A percentile compares a stretch with the other conserved stretches of the same genome.
Evolutionary conservation across 192 early-diverging fungal species (phyloP).

Genomic region (Linnemannia schmuckeri): DNA sequence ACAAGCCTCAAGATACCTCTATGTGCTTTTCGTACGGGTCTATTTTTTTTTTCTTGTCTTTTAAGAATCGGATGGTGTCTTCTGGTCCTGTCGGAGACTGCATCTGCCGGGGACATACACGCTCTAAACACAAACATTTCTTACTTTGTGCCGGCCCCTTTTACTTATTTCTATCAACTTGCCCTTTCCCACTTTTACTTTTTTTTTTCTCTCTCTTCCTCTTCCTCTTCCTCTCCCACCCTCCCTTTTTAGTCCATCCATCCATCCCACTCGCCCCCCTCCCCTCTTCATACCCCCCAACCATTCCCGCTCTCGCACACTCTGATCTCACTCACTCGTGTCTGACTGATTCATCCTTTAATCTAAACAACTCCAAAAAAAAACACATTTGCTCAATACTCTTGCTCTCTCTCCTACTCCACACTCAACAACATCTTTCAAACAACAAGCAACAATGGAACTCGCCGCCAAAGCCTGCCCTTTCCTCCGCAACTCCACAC

Average conservation of each 20-base stretch:
- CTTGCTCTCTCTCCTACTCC: background rate
- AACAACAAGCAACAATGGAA: slow-evolving; percentile 35
- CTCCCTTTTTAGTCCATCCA: background rate
- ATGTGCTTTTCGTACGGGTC: too few relatives aligned
- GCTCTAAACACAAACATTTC: too few relatives aligned
- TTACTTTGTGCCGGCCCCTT: too few relatives aligned
- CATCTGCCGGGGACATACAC: too few relatives aligned
- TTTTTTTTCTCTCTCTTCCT: background rate
- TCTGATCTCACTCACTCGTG: background rate
- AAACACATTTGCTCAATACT: background rate
- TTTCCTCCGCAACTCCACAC: slow-evolving; percentile 80
- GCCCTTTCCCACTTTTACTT: too few relatives aligned
- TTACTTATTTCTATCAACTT: too few relatives aligned
- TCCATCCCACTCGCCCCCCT: background rate
- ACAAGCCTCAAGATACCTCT: too few relatives aligned
- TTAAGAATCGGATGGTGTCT: too few relatives aligned
- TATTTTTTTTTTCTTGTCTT: too few relatives aligned
- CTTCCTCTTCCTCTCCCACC: background rate
- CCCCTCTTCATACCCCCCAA: background rate
- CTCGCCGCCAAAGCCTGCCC: slow-evolving; percentile 73
- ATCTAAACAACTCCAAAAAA: background rate
- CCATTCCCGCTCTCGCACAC: background rate
- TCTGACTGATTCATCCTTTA: slow-evolving; percentile 1
- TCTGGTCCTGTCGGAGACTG: too few relatives aligned
- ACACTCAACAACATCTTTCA: background rate